Evolutionary conservation across 345 rosid genomes (phyloP).

Genomic region (Eucalyptus erythrocorys): DNA sequence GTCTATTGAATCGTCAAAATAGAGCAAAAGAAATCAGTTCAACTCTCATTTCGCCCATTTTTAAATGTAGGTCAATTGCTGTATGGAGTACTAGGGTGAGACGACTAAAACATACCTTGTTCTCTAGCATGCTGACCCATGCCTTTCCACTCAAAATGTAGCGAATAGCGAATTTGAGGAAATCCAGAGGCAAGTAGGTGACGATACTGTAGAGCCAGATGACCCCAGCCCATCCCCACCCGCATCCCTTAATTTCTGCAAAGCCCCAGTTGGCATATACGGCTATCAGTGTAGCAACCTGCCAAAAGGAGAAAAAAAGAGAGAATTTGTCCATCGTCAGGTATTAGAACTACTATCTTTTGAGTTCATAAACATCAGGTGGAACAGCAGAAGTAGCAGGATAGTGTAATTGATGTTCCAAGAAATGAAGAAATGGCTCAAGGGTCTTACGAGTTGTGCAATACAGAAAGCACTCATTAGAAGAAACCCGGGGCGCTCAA

Average conservation of each 20-base stretch:
- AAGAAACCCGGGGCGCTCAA: slow-evolving; percentile 67
- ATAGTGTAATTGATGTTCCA: neutral
- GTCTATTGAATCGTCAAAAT: slow-evolving; percentile 26
- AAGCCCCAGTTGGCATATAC: slow-evolving; percentile 64
- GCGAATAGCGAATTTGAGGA: slow-evolving; percentile 67
- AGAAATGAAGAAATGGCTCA: neutral
- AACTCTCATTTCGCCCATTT: neutral
- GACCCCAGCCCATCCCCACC: slow-evolving; percentile 94
- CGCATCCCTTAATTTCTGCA: slow-evolving; percentile 66
- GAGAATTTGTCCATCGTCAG: neutral
- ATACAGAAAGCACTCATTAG: slow-evolving; percentile 41
- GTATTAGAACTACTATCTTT: neutral
- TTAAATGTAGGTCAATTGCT: neutral
- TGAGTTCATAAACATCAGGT: neutral
- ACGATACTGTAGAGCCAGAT: slow-evolving; percentile 80
- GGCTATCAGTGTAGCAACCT: slow-evolving; percentile 75
- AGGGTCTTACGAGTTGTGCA: slow-evolving; percentile 58
- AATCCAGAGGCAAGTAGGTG: slow-evolving; percentile 66
- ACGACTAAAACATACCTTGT: slow-evolving; percentile 37
- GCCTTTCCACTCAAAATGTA: slow-evolving; percentile 77
- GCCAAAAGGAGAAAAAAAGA: neutral
- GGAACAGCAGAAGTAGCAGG: neutral
- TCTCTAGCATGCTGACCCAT: slow-evolving; percentile 64
- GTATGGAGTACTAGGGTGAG: neutral
- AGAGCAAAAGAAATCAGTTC: neutral